phyloP scores from a whole-genome alignment of 768 basidiomycete species.

The Boletus tylopilopsis region DNA sequence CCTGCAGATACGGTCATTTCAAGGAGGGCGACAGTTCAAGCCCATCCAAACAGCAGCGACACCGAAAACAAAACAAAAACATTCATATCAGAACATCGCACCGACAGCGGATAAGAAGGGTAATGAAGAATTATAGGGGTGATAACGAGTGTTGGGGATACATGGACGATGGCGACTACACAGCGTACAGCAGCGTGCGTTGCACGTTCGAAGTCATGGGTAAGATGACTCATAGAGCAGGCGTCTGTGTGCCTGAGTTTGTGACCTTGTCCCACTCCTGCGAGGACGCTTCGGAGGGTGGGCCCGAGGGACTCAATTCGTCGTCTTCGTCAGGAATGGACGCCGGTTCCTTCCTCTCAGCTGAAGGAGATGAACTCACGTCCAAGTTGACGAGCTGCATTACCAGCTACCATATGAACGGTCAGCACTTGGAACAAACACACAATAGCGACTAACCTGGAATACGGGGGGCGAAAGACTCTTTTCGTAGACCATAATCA shows the following conservation, averaged over 20 bases:
- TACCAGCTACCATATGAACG: constrained; percentile 45
- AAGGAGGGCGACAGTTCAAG: constrained; percentile 11
- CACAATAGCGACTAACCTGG: constrained; percentile 46
- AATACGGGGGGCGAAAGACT: constrained; percentile 80
- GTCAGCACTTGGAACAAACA: constrained; percentile 4
- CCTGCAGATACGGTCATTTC: constrained; percentile 39
- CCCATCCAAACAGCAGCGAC: constrained; percentile 9
- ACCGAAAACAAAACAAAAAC: constrained; percentile 31
- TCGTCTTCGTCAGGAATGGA: constrained; percentile 44
- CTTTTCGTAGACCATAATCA: constrained; percentile 92
- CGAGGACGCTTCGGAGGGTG: constrained; percentile 83
- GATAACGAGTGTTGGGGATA: no score
- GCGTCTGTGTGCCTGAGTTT: constrained; percentile 60
- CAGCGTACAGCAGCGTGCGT: constrained; percentile 29
- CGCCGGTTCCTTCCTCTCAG: constrained; percentile 22
- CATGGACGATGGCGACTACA: constrained; percentile 28
- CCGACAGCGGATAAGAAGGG: constrained; percentile 19
- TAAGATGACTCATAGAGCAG: constrained; percentile 37
- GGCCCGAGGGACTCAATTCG: constrained; percentile 61
- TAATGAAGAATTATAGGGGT: constrained; percentile 20
- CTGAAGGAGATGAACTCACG: constrained; percentile 66
- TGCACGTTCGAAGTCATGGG: constrained; percentile 27
- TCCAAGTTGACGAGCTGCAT: constrained; percentile 86
- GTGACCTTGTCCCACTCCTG: constrained; percentile 90
- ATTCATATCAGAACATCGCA: constrained; percentile 60